Percentiles rank a stretch among this genome's conserved stretches.
phyloP scores from a whole-genome alignment of 2,329 filamentous ascomycete species.

The Aspergillus fumigatus region DNA sequence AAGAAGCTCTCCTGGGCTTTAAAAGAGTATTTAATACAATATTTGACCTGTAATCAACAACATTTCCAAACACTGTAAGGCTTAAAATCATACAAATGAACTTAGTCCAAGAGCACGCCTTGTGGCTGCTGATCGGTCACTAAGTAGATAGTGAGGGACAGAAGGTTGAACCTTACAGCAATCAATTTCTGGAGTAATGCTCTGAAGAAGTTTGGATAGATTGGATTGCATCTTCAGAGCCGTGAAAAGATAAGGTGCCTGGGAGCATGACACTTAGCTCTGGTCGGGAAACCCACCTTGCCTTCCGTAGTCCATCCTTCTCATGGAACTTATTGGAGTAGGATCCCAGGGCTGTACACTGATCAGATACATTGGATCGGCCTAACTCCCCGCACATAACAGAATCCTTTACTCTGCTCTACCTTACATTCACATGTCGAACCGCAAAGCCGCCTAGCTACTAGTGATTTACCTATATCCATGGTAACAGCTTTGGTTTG shows the following conservation, averaged over 20 bases:
- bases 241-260: not conserved
- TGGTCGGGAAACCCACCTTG: not conserved
- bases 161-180: too few species aligned
- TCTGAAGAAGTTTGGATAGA: too few species aligned
- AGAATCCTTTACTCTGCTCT: not conserved
- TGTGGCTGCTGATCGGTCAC: too few species aligned
- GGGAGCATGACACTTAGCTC: not conserved
- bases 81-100: too few species aligned
- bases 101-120: too few species aligned
- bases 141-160: too few species aligned
- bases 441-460: not conserved
- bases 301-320: not conserved
- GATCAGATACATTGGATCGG: not conserved
- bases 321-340: not conserved
- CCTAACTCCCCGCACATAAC: not conserved
- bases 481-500: constrained; percentile 3
- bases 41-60: not conserved
- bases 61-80: not conserved
- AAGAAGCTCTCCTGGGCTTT: not conserved
- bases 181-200: too few species aligned
- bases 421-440: constrained; percentile 5
- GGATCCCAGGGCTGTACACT: not conserved
- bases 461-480: constrained; percentile 9
- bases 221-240: too few species aligned
- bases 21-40: not conserved